A percentile compares a stretch with the other conserved stretches of the same genome.
These are phyloP conservation scores for Neonothopanus nambi DNA, from an alignment of 1,284 basidiomycete genomes.

Conservation along the genomic window DNA sequence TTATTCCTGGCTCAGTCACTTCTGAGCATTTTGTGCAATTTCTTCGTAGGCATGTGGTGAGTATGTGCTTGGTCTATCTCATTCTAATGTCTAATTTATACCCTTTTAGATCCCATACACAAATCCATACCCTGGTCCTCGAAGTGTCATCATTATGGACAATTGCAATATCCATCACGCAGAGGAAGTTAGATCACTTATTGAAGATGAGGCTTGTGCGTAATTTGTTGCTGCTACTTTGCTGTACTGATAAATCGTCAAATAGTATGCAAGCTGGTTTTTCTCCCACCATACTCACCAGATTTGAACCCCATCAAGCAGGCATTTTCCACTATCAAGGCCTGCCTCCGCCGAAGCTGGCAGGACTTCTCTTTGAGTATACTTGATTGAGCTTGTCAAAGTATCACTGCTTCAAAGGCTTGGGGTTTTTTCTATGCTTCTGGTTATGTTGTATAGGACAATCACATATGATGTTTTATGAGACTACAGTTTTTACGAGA, in stretches of 20 bases:
- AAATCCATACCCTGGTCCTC: constrained; percentile 11
- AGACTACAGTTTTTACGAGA: neutral
- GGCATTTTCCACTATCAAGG: constrained; percentile 12
- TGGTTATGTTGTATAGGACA: constrained; percentile 8
- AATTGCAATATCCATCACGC: constrained; percentile 13
- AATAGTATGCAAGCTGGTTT: constrained; percentile 11
- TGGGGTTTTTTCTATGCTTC: constrained; percentile 5
- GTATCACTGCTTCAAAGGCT: constrained; percentile 10
- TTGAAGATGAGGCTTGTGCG: constrained; percentile 12
- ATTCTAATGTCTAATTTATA: neutral
- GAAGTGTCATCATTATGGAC: constrained; percentile 9
- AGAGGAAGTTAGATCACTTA: neutral
- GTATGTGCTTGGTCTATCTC: neutral
- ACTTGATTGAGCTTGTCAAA: constrained; percentile 6
- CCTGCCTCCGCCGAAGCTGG: constrained; percentile 4
- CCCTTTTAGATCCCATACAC: constrained; percentile 10
- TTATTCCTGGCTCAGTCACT: constrained; percentile 5
- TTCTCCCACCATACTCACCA: constrained; percentile 11
- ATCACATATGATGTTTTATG: too few species aligned
- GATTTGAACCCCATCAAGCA: constrained; percentile 11
- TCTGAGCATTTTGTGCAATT: neutral
- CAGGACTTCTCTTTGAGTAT: neutral
- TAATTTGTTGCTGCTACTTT: neutral
- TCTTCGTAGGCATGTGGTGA: neutral
- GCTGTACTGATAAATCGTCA: neutral